Conservation (phyloP, 345 rosid species). For the Acer saccharum region DNA sequence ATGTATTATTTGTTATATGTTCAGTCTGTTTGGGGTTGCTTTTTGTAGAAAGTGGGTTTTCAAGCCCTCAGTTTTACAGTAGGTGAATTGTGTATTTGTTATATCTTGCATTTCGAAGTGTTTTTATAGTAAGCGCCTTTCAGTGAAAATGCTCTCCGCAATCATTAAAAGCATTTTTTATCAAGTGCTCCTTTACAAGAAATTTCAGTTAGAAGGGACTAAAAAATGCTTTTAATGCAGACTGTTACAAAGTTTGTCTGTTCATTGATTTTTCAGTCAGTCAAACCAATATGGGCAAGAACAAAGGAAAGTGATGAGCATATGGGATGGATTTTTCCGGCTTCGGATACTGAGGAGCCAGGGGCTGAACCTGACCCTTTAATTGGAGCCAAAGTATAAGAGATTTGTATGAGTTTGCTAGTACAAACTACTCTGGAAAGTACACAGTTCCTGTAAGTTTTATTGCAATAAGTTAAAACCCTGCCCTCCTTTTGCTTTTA, state of each 20-base stretch:
- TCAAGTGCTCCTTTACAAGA: neutral
- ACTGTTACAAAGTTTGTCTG: neutral
- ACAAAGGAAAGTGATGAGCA: conserved; percentile 84
- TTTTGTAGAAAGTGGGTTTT: neutral
- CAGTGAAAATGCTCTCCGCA: neutral
- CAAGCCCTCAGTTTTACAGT: neutral
- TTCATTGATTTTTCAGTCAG: conserved; percentile 53
- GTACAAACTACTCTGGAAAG: conserved; percentile 72
- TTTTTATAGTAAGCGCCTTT: neutral
- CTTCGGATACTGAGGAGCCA: conserved; percentile 55
- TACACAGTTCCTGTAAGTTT: conserved; percentile 87
- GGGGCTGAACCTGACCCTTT: conserved; percentile 80
- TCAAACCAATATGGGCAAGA: conserved; percentile 84
- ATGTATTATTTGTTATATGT: no score
- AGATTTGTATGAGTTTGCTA: conserved; percentile 81
- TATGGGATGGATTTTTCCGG: conserved; percentile 90
- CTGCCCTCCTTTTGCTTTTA: neutral
- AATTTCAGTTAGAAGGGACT: neutral
- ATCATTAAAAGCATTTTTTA: neutral
- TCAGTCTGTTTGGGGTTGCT: neutral
- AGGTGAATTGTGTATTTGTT: neutral
- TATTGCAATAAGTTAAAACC: neutral
- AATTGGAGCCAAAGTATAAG: conserved; percentile 78
- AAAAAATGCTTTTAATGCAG: neutral
- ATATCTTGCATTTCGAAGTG: neutral